Conservation (phyloP, 306 rosid species). For the Dalbergia oliveri region DNA sequence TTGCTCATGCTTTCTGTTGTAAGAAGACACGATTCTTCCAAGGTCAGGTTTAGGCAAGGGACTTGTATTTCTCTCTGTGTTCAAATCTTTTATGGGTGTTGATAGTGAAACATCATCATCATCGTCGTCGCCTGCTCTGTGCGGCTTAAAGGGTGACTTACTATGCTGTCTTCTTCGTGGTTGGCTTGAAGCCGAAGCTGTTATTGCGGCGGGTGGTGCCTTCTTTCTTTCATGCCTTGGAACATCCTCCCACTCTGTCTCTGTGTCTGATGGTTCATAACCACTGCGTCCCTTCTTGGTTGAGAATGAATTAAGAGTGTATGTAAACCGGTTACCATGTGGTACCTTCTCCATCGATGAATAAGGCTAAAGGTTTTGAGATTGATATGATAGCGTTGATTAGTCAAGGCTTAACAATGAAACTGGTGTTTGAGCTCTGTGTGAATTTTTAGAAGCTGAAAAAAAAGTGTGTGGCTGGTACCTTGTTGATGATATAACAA, state of each 20-base stretch:
- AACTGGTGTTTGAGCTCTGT: no score
- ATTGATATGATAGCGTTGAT: no score
- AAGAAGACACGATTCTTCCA: conserved; percentile 61
- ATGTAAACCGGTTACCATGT: conserved; percentile 38
- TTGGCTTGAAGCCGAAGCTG: conserved; percentile 39
- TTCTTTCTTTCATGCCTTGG: conserved; percentile 59
- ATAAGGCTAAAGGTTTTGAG: neutral
- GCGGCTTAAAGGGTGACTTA: conserved; percentile 72
- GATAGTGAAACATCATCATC: neutral
- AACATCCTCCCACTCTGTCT: conserved; percentile 72
- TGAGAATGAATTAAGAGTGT: conserved; percentile 38
- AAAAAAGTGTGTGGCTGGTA: neutral
- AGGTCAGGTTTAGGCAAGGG: conserved; percentile 63
- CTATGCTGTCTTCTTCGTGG: conserved; percentile 54
- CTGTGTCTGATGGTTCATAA: conserved; percentile 91
- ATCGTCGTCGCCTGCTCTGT: conserved; percentile 35
- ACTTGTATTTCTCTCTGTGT: conserved; percentile 56
- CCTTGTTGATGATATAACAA: neutral
- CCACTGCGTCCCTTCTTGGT: conserved; percentile 76
- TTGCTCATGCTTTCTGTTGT: conserved; percentile 30
- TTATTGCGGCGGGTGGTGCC: conserved; percentile 45
- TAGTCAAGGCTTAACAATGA: no score
- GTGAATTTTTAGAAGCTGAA: no score
- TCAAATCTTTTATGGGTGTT: conserved; percentile 42
- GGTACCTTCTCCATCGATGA: conserved; percentile 51